Conservation (phyloP, 2,329 filamentous ascomycete species). For the Aspergillus proliferans region DNA sequence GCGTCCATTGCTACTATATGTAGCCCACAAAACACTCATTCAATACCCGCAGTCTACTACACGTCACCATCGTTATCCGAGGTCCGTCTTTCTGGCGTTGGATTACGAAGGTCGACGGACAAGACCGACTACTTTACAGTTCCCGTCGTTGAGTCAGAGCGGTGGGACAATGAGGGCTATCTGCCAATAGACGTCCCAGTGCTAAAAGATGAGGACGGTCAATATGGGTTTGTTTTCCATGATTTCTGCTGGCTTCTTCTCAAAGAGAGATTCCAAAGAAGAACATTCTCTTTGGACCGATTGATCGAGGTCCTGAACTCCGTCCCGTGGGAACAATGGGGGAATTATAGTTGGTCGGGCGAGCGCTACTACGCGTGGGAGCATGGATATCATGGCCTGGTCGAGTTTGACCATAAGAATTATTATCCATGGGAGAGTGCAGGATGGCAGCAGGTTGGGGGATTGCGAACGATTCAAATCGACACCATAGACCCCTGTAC, state of each 20-base stretch:
- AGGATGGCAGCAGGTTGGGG: no score
- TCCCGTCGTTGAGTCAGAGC: neutral
- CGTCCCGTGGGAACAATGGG: neutral
- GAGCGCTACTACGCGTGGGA: neutral
- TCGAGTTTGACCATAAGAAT: neutral
- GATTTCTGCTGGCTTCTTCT: conserved; percentile 5
- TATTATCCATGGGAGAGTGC: no score
- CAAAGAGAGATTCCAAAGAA: neutral
- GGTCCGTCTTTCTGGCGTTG: no score
- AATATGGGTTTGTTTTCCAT: conserved; percentile 6
- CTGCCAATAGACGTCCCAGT: neutral
- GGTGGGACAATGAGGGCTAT: neutral
- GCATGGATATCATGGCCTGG: neutral
- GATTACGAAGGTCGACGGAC: no score
- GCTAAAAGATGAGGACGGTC: neutral
- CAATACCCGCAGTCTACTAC: no score
- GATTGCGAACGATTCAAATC: no score
- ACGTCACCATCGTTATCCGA: no score
- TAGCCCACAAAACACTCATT: no score
- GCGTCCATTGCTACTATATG: no score
- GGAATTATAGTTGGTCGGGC: neutral
- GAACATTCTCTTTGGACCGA: neutral
- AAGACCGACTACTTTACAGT: no score
- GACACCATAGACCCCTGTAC: no score
- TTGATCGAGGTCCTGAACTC: neutral